A percentile compares a stretch with the other conserved stretches of the same genome.
Evolutionary conservation across 306 rosid genomes (phyloP).

Genomic region (Gynostemma pentaphyllum): DNA sequence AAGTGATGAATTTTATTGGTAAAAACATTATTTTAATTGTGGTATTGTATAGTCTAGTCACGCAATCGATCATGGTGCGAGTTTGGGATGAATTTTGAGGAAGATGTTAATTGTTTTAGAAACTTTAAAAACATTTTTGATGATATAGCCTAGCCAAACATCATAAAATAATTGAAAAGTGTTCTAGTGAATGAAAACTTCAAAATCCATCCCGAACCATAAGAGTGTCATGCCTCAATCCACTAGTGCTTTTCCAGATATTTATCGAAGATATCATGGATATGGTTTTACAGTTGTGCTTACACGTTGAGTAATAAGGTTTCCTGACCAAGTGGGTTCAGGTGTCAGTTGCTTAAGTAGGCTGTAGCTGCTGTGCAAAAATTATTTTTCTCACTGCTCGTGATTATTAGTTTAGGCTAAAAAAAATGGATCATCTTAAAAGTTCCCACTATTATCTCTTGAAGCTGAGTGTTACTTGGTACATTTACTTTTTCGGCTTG

Average conservation of each 20-base stretch:
- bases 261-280: not conserved
- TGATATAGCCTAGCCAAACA: too few relatives aligned
- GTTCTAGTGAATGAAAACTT: too few relatives aligned
- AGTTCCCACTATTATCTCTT: not conserved
- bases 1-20: not conserved
- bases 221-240: not conserved
- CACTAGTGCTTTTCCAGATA: not conserved
- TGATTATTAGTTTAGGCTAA: not conserved
- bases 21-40: not conserved
- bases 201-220: too few relatives aligned
- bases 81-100: too few relatives aligned
- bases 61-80: too few relatives aligned
- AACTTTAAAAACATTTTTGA: too few relatives aligned
- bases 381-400: not conserved
- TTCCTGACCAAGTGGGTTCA: not conserved
- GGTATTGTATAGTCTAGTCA: not conserved
- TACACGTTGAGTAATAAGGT: not conserved
- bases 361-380: too few relatives aligned
- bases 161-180: too few relatives aligned
- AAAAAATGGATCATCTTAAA: not conserved
- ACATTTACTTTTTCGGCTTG: not conserved
- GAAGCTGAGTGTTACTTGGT: not conserved
- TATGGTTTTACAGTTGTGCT: not conserved
- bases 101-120: too few relatives aligned
- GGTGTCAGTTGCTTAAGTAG: too few relatives aligned